Conservation (phyloP, 495 filamentous ascomycete genomes). For the Lasiosphaeriaceae sp. region DNA sequence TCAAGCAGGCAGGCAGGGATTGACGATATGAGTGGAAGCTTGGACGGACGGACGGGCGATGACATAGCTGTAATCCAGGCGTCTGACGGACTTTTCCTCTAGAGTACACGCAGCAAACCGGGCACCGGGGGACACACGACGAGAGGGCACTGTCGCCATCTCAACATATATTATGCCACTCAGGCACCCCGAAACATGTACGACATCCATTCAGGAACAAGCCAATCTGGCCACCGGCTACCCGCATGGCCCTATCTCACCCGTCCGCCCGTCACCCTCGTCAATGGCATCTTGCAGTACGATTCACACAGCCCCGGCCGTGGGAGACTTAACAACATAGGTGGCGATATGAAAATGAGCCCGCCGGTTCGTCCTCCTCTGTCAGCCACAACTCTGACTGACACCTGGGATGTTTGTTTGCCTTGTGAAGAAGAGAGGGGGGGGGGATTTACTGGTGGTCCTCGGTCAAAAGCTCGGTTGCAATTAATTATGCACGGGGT, state of each 20-base stretch:
- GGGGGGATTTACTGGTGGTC: conserved; percentile 4
- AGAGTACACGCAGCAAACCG: neutral
- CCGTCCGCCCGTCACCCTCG: neutral
- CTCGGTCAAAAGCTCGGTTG: conserved; percentile 15
- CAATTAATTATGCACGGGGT: conserved; percentile 1
- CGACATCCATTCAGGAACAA: conserved; percentile 20
- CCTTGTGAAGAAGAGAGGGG: too few species aligned
- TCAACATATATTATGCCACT: neutral
- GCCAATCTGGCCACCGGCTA: conserved; percentile 24
- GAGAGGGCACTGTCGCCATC: neutral
- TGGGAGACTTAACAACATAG: conserved; percentile 10
- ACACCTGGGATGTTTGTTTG: too few species aligned
- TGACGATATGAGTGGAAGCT: neutral
- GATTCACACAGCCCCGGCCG: conserved; percentile 8
- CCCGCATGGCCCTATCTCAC: conserved; percentile 22
- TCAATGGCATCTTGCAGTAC: conserved; percentile 10
- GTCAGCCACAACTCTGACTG: neutral
- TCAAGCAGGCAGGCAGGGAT: neutral
- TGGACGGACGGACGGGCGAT: neutral
- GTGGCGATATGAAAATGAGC: conserved; percentile 1
- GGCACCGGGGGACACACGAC: neutral
- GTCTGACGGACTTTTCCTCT: neutral
- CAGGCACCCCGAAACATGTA: conserved; percentile 16
- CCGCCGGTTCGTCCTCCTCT: neutral
- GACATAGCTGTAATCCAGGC: neutral